Evolutionary conservation across 371 early-diverging fungal genomes (phyloP).

Genomic region (Dichotomocladium elegans): DNA sequence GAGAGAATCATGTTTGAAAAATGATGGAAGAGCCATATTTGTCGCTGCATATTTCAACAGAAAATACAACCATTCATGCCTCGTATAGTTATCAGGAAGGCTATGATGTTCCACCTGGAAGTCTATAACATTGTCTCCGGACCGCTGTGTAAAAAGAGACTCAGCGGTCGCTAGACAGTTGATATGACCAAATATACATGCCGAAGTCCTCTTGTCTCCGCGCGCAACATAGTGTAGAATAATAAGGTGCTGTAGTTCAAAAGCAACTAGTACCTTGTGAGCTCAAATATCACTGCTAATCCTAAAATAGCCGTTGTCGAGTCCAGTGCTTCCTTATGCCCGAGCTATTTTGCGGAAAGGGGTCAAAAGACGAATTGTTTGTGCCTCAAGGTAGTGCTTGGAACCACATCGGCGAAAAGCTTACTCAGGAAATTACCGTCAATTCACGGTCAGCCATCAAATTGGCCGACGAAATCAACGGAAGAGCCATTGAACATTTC

Average conservation of each 20-base stretch:
- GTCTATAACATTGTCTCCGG: slow-evolving; percentile 77
- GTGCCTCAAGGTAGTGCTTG: slow-evolving; percentile 83
- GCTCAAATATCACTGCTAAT: slow-evolving; percentile 60
- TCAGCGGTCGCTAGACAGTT: slow-evolving; percentile 82
- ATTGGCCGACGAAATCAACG: slow-evolving; percentile 31
- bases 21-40: slow-evolving; percentile 36
- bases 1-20: slow-evolving; percentile 61
- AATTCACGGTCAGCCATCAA: slow-evolving; percentile 79
- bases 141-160: slow-evolving; percentile 71
- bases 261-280: slow-evolving; percentile 47
- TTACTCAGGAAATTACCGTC: slow-evolving; percentile 68
- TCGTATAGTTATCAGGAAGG: slow-evolving; percentile 66
- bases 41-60: slow-evolving; percentile 72
- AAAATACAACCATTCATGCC: slow-evolving; percentile 77
- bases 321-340: slow-evolving; percentile 74
- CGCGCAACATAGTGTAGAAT: slow-evolving; percentile 53
- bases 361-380: no score
- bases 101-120: slow-evolving; percentile 79
- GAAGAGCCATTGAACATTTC: slow-evolving; percentile 40
- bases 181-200: slow-evolving; percentile 91
- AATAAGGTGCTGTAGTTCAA: slow-evolving; percentile 40
- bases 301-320: slow-evolving; percentile 46
- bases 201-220: slow-evolving; percentile 67
- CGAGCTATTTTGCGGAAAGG: no score
- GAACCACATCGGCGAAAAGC: slow-evolving; percentile 81